Evolutionary conservation across 1,284 basidiomycete genomes (phyloP), one percentile per base, ranked within the genome.

Genomic region (Tilletiopsis washingtonensis): DNA sequence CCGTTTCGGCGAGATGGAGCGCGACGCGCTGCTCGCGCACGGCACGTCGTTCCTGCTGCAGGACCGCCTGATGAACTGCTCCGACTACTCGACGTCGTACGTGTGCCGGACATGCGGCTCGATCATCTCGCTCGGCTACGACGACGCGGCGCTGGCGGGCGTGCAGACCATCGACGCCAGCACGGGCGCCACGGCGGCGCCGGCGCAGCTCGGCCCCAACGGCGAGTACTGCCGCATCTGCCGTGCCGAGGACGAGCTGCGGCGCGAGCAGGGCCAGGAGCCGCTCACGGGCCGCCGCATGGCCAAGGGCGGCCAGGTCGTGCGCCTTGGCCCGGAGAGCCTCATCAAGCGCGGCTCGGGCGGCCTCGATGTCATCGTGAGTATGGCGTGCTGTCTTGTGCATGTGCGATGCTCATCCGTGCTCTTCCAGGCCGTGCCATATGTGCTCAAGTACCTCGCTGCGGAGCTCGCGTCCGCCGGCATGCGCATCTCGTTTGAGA

Each of bases 1-100:
- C 68, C 91, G 94, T 58, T 98, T 99, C 75, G 94, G 94, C 66
- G 94, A 99, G 77, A 99, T 99, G 94, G 94, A 99, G 76, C 87
- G 94, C 52, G 94, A 99, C 73, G 93, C 94, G 14, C 80, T 98
- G 45, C 88, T 99, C 63, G 94, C 94, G 3, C 94, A 99, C 76
- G 94, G 94, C 38, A 96, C 94, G 4, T 90, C 89, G 5, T 98
- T 94, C 84, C 80, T 98, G 40, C 81, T 99, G 21, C 93, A 98
- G 78, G 94, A 99, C 75, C 81, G 94, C 48, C 77, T 99, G 71
- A 98, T 99, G 93, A 98, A 98, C 76, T 99, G 94, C 74, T 98
- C 93, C 37, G 94, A 99, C 76, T 98, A 98, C 75, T 94, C 91
- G 29, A 97, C 91, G 0, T 87, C 91, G 3, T 97, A 91, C 90